phyloP scores from a whole-genome alignment of 345 rosid species.

The Eucalyptus camaldulensis region DNA sequence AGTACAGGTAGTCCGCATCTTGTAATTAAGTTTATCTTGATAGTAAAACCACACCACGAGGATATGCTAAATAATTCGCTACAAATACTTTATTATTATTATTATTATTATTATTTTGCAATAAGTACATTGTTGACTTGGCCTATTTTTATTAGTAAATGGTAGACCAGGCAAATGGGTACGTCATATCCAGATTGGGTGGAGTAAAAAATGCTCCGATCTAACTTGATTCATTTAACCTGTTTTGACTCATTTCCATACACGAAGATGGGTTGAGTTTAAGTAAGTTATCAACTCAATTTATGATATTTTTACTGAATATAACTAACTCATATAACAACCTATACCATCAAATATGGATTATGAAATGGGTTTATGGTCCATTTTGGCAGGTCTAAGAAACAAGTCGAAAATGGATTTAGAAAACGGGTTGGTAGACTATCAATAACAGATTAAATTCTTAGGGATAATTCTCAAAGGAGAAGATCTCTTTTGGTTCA shows the following conservation, averaged over 20 bases:
- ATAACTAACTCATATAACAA: too few relatives aligned
- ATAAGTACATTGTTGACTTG: background rate
- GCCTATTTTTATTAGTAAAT: background rate
- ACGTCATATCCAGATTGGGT: too few relatives aligned
- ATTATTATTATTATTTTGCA: too few relatives aligned
- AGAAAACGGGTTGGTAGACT: background rate
- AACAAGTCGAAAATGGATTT: background rate
- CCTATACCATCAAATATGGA: too few relatives aligned
- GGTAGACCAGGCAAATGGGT: accelerated
- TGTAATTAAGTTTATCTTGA: background rate
- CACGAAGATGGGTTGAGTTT: too few relatives aligned
- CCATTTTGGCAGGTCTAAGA: too few relatives aligned
- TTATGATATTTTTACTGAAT: too few relatives aligned
- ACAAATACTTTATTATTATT: background rate
- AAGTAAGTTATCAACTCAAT: too few relatives aligned
- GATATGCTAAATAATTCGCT: background rate
- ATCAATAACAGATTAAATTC: background rate
- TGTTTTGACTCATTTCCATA: too few relatives aligned
- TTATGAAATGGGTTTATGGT: too few relatives aligned
- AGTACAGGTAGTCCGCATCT: background rate
- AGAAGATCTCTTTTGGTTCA: background rate
- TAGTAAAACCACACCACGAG: background rate
- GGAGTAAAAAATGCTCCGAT: too few relatives aligned
- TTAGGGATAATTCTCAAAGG: background rate
- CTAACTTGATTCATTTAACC: accelerated